Conservation (phyloP, 1,284 basidiomycete species). For the Microbotryomycetes sp. region DNA sequence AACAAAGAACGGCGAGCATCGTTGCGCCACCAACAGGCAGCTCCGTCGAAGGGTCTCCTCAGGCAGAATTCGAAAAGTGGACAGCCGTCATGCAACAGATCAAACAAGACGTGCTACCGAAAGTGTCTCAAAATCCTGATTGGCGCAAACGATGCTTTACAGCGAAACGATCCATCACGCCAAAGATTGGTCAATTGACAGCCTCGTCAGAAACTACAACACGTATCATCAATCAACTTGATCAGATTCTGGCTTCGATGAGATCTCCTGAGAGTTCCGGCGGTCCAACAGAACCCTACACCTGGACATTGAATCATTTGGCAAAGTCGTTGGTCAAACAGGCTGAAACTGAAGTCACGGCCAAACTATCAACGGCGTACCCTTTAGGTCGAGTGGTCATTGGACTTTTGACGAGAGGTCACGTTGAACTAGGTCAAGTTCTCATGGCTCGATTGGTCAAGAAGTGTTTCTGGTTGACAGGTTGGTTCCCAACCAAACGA, state of each 20-base stretch:
- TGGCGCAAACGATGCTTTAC: slow-evolving; percentile 47
- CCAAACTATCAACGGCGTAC: slow-evolving; percentile 73
- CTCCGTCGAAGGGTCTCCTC: neutral
- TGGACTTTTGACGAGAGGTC: slow-evolving; percentile 51
- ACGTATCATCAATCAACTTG: slow-evolving; percentile 62
- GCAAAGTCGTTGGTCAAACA: slow-evolving; percentile 84
- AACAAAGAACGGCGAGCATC: neutral
- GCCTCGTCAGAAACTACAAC: slow-evolving; percentile 64
- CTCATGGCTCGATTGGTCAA: slow-evolving; percentile 82
- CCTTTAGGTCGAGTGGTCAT: slow-evolving; percentile 74
- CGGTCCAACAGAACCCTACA: slow-evolving; percentile 51
- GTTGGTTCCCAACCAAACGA: slow-evolving; percentile 43
- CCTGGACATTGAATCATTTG: slow-evolving; percentile 75
- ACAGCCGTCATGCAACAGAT: slow-evolving; percentile 59
- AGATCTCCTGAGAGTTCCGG: slow-evolving; percentile 40
- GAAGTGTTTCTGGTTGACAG: slow-evolving; percentile 55
- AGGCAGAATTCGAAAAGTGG: slow-evolving; percentile 59
- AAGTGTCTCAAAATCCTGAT: slow-evolving; percentile 59
- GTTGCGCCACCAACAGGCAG: slow-evolving; percentile 5
- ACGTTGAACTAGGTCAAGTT: slow-evolving; percentile 61
- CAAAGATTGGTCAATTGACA: slow-evolving; percentile 86
- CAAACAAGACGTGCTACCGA: slow-evolving; percentile 66
- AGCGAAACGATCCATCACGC: slow-evolving; percentile 75
- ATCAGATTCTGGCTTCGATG: slow-evolving; percentile 48
- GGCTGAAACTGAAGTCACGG: slow-evolving; percentile 88